Conservation (phyloP, 1,284 basidiomycete species). For the Ustilago xerochloae region DNA sequence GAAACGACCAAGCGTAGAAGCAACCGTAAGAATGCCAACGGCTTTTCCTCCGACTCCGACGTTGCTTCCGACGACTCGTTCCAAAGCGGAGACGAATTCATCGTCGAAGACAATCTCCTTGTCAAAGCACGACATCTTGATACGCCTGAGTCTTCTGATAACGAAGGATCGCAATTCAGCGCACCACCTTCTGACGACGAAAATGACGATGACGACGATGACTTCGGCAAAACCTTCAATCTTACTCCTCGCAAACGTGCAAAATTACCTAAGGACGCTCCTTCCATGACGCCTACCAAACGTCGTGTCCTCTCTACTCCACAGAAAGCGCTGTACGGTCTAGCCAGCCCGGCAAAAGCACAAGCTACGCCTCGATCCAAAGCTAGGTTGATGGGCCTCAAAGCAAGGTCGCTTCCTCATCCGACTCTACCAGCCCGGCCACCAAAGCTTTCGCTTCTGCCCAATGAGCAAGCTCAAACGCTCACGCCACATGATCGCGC, state of each 20-base stretch:
- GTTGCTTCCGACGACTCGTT: conserved; percentile 48
- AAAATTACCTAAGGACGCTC: conserved; percentile 25
- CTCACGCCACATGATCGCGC: conserved; percentile 60
- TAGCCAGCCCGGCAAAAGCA: conserved; percentile 43
- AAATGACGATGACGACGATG: conserved; percentile 33
- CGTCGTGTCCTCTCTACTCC: conserved; percentile 36
- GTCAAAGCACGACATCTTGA: conserved; percentile 43
- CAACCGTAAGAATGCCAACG: conserved; percentile 25
- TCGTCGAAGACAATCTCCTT: conserved; percentile 43
- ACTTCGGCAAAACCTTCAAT: conserved; percentile 33
- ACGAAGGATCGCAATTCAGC: conserved; percentile 40
- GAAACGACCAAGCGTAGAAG: conserved; percentile 20
- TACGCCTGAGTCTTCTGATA: conserved; percentile 42
- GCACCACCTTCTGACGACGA: conserved; percentile 15
- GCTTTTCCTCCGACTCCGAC: conserved; percentile 38
- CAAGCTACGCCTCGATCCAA: conserved; percentile 45
- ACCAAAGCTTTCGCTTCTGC: conserved; percentile 48
- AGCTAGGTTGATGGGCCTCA: conserved; percentile 43
- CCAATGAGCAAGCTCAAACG: conserved; percentile 25
- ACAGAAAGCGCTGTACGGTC: conserved; percentile 24
- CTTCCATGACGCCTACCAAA: conserved; percentile 45
- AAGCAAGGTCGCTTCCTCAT: conserved; percentile 36
- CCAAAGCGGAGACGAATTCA: conserved; percentile 45
- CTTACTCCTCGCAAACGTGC: conserved; percentile 36
- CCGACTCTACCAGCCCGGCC: conserved; percentile 53